Conservation (phyloP, 345 rosid genomes). For the Clarkia xantiana region DNA sequence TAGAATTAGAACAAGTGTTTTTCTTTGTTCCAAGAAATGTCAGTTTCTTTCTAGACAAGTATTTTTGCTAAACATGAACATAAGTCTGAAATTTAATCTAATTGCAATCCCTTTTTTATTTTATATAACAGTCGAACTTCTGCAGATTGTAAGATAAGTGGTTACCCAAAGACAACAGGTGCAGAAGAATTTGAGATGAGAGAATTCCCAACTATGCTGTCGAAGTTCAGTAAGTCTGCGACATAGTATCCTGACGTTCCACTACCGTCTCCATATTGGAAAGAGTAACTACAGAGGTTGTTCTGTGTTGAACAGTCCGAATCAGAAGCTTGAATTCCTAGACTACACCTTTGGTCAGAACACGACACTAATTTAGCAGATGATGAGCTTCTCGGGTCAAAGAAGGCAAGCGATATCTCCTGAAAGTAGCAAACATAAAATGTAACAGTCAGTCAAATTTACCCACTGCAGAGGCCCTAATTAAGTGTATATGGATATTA, state of each 20-base stretch:
- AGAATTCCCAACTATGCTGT: slow-evolving; percentile 38
- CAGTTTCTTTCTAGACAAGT: too few relatives aligned
- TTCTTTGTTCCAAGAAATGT: too few relatives aligned
- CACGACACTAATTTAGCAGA: slow-evolving; percentile 58
- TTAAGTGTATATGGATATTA: background rate
- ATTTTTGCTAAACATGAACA: too few relatives aligned
- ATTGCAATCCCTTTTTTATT: too few relatives aligned
- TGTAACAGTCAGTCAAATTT: slow-evolving; percentile 6
- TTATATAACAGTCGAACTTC: background rate
- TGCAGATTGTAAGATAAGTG: slow-evolving; percentile 14
- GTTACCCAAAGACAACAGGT: slow-evolving; percentile 77
- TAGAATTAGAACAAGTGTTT: too few relatives aligned
- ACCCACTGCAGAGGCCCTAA: background rate
- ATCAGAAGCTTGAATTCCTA: slow-evolving; percentile 57
- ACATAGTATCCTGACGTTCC: slow-evolving; percentile 86
- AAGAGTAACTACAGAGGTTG: slow-evolving; percentile 63
- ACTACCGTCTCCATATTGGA: slow-evolving; percentile 96
- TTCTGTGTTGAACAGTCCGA: slow-evolving; percentile 53
- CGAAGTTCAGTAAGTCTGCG: slow-evolving; percentile 49
- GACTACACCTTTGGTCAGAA: slow-evolving; percentile 63
- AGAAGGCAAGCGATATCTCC: slow-evolving; percentile 73
- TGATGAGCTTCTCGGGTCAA: slow-evolving; percentile 71
- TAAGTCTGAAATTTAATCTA: too few relatives aligned
- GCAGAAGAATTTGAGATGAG: slow-evolving; percentile 52
- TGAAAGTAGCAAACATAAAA: slow-evolving; percentile 6